Percentiles rank a stretch among this genome's conserved stretches.
Conservation (phyloP, 805 yeast genomes). For the Wickerhamomyces tratensis region DNA sequence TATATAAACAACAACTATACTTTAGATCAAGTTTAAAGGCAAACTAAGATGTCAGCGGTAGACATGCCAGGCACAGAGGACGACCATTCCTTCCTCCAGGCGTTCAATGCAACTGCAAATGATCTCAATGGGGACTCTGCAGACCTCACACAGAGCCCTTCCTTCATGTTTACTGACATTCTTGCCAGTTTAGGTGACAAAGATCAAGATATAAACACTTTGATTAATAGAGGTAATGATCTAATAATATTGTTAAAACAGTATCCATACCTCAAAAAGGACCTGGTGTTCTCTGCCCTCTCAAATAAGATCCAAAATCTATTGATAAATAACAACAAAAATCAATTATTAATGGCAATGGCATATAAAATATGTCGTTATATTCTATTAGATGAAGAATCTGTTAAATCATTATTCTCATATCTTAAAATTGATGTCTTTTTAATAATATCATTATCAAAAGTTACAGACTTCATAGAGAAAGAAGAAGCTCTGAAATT, state of each 20-base stretch:
- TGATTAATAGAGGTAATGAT: slow-evolving; percentile 57
- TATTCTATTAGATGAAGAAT: slow-evolving; percentile 42
- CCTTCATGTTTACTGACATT: slow-evolving; percentile 58
- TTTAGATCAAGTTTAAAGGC: too few species aligned
- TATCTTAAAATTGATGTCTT: slow-evolving; percentile 51
- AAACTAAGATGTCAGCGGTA: too few species aligned
- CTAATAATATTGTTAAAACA: slow-evolving; percentile 45
- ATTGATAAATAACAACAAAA: slow-evolving; percentile 34
- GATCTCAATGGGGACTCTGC: too few species aligned
- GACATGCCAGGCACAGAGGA: too few species aligned
- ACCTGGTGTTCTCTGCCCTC: slow-evolving; percentile 49
- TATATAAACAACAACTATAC: too few species aligned
- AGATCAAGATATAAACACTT: slow-evolving; percentile 36
- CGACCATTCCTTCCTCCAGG: too few species aligned
- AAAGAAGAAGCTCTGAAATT: slow-evolving; percentile 71
- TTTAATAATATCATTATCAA: slow-evolving; percentile 54
- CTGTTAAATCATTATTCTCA: slow-evolving; percentile 39
- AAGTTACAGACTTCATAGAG: slow-evolving; percentile 42
- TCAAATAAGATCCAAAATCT: slow-evolving; percentile 50
- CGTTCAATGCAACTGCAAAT: too few species aligned
- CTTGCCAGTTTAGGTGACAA: slow-evolving; percentile 45
- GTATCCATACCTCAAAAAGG: slow-evolving; percentile 53
- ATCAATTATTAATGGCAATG: slow-evolving; percentile 53
- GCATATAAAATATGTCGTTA: slow-evolving; percentile 71
- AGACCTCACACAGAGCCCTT: slow-evolving; percentile 28